Evolutionary conservation across 306 rosid species (phyloP).

Genomic region (Trifolium pratense): DNA sequence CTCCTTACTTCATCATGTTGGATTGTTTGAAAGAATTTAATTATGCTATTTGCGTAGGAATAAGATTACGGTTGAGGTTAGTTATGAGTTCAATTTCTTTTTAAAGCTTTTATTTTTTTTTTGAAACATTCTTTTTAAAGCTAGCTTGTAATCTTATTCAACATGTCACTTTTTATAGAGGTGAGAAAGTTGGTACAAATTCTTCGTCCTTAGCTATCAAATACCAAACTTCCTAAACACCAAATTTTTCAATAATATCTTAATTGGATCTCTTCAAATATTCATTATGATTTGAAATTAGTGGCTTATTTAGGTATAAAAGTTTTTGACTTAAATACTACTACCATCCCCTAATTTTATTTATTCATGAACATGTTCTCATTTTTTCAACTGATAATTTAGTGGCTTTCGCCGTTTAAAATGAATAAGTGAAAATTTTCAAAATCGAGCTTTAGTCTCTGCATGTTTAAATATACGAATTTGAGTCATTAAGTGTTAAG

Average conservation of each 20-base stretch:
- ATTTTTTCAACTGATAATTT: too few relatives aligned
- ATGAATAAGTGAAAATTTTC: too few relatives aligned
- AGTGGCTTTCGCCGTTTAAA: too few relatives aligned
- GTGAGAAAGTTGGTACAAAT: conserved; percentile 14
- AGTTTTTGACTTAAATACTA: neutral
- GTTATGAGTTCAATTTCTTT: conserved; percentile 3
- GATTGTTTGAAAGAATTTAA: neutral
- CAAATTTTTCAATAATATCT: neutral
- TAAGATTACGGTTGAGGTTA: neutral
- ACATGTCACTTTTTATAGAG: conserved; percentile 20
- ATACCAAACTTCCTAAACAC: neutral
- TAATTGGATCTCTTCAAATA: neutral
- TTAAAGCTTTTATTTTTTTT: too few relatives aligned
- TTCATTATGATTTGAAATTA: neutral
- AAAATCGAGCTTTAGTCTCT: too few relatives aligned
- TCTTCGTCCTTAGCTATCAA: conserved; percentile 7
- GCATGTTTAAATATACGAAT: too few relatives aligned
- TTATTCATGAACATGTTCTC: too few relatives aligned
- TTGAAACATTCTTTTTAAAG: too few relatives aligned
- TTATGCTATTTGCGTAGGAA: neutral
- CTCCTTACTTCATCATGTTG: conserved; percentile 4
- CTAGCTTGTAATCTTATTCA: neutral
- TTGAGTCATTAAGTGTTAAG: too few relatives aligned
- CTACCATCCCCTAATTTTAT: neutral
- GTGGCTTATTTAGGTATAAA: neutral